Percentiles rank a stretch among this genome's conserved stretches.
Conservation (phyloP, 2,329 filamentous ascomycete genomes). For the Exophiala aquamarina region DNA sequence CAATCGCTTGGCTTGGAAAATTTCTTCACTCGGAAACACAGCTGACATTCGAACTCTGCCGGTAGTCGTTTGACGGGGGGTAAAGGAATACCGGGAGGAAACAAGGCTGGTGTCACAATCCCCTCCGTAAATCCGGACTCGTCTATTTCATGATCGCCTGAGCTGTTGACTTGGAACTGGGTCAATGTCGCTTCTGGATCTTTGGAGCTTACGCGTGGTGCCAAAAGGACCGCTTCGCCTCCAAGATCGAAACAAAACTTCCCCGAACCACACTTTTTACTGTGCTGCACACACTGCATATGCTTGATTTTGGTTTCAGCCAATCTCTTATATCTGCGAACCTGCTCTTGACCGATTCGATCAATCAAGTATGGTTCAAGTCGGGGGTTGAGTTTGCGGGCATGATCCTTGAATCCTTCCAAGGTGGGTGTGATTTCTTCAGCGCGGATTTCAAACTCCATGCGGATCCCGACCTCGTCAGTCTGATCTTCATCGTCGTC, state of each 20-base stretch:
- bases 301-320: slow-evolving; percentile 71
- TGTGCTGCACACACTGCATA: slow-evolving; percentile 54
- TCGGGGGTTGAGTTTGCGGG: slow-evolving; percentile 71
- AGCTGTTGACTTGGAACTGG: slow-evolving; percentile 56
- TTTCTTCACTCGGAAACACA: slow-evolving; percentile 82
- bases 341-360: slow-evolving; percentile 78
- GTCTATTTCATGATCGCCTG: slow-evolving; percentile 63
- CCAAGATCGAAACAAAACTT: slow-evolving; percentile 65
- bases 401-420: slow-evolving; percentile 74
- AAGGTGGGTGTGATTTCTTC: slow-evolving; percentile 70
- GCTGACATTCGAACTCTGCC: slow-evolving; percentile 83
- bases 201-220: slow-evolving; percentile 53
- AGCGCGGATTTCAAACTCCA: slow-evolving; percentile 62
- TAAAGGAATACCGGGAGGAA: slow-evolving; percentile 77
- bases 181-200: slow-evolving; percentile 58
- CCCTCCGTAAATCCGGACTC: slow-evolving; percentile 67
- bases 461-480: slow-evolving; percentile 39
- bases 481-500: slow-evolving; percentile 49
- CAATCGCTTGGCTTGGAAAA: slow-evolving; percentile 92
- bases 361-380: slow-evolving; percentile 70
- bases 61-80: slow-evolving; percentile 76
- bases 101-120: slow-evolving; percentile 68
- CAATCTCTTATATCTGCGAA: slow-evolving; percentile 74
- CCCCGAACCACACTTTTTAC: slow-evolving; percentile 60
- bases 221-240: slow-evolving; percentile 63